Percentiles rank a stretch among this genome's conserved stretches.
phyloP scores from a whole-genome alignment of 1,284 basidiomycete genomes.

The Malassezia arunalokei region DNA sequence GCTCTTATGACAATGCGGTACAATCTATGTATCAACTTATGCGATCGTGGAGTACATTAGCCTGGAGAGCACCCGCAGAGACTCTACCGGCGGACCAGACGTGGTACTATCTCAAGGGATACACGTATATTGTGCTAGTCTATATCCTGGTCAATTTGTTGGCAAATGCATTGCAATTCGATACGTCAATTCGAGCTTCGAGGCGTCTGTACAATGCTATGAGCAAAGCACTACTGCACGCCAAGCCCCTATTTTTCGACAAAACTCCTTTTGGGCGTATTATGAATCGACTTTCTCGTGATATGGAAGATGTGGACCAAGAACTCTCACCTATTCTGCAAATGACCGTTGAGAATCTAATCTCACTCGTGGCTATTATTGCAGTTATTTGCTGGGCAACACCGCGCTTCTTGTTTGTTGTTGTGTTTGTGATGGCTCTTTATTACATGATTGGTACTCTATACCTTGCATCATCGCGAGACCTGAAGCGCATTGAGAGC shows the following conservation, averaged over 20 bases:
- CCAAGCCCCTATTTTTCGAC: constrained; percentile 49
- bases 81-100: constrained; percentile 19
- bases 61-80: not conserved
- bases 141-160: constrained; percentile 32
- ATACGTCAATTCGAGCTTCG: constrained; percentile 34
- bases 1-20: constrained; percentile 25
- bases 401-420: constrained; percentile 17
- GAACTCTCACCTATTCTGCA: constrained; percentile 27
- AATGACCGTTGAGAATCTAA: constrained; percentile 10
- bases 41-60: not conserved
- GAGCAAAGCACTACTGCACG: constrained; percentile 72
- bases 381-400: constrained; percentile 34
- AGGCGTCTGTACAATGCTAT: constrained; percentile 49
- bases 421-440: constrained; percentile 37
- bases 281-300: constrained; percentile 44
- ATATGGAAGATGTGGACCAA: constrained; percentile 44
- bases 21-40: not conserved
- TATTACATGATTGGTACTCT: constrained; percentile 48
- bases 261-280: constrained; percentile 42
- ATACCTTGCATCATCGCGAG: constrained; percentile 50
- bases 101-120: constrained; percentile 35
- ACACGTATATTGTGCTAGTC: constrained; percentile 23
- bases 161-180: constrained; percentile 29
- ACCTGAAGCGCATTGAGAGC: constrained; percentile 46
- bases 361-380: constrained; percentile 20